A percentile compares a stretch with the other conserved stretches of the same genome.
phyloP scores from a whole-genome alignment of 2,329 filamentous ascomycete genomes.

The Curvularia spicifera region DNA sequence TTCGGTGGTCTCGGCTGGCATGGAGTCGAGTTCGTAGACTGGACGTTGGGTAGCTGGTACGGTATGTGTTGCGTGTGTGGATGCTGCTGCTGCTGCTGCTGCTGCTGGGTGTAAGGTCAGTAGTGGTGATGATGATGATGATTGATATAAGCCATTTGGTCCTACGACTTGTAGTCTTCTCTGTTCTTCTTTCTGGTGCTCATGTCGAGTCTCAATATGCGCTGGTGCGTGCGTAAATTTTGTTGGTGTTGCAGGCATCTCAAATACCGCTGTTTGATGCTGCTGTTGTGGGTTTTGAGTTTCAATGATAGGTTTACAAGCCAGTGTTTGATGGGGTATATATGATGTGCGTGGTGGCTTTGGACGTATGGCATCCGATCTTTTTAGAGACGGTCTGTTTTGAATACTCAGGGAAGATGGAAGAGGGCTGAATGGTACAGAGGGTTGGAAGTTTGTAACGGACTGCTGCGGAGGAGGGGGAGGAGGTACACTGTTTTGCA shows the following conservation, averaged over 20 bases:
- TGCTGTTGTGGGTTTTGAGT: background rate
- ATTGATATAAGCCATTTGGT: slow-evolving; percentile 9
- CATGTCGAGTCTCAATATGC: background rate
- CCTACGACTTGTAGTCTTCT: slow-evolving; percentile 12
- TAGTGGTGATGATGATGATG: background rate
- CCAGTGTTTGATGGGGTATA: background rate
- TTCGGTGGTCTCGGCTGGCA: slow-evolving; percentile 9
- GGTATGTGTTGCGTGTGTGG: background rate
- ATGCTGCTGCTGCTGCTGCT: background rate
- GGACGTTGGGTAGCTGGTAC: background rate
- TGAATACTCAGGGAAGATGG: background rate
- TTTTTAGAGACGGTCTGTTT: background rate
- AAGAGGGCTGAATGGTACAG: background rate
- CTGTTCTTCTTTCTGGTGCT: background rate
- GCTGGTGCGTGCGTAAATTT: background rate
- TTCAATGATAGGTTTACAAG: background rate
- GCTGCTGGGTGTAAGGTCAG: background rate
- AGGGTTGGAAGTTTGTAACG: background rate
- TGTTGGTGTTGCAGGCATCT: slow-evolving; percentile 3
- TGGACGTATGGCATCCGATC: background rate
- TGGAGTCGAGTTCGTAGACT: background rate
- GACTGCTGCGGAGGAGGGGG: background rate
- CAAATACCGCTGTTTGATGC: background rate
- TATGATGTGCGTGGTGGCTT: background rate
- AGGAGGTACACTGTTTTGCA: background rate